Evolutionary conservation across 345 rosid species (phyloP).

Genomic region (Cardamine chenopodiifolia): DNA sequence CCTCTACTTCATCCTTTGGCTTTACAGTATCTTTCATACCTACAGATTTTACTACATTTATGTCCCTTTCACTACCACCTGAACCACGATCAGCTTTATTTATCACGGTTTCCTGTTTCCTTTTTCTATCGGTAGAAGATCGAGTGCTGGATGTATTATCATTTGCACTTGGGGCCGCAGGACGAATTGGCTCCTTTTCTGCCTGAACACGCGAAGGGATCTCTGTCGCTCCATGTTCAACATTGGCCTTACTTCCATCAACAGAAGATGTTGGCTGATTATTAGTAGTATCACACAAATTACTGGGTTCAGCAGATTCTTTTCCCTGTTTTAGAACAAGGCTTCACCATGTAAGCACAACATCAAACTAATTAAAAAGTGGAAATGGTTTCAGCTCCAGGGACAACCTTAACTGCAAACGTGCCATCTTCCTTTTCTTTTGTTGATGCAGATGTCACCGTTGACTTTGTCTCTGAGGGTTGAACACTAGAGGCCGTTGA

Average conservation of each 20-base stretch:
- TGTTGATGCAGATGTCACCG: conserved; percentile 40
- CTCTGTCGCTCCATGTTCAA: conserved; percentile 36
- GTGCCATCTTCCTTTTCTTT: conserved; percentile 40
- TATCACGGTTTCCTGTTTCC: conserved; percentile 25
- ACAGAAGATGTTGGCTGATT: conserved; percentile 41
- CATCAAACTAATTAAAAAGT: conserved; percentile 17
- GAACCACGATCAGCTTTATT: conserved; percentile 32
- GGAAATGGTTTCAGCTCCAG: neutral
- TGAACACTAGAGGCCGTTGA: conserved; percentile 36
- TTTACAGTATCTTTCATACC: conserved; percentile 15
- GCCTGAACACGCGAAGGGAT: conserved; percentile 37
- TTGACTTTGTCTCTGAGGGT: conserved; percentile 43
- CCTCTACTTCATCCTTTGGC: conserved; percentile 37
- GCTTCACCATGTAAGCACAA: conserved; percentile 29
- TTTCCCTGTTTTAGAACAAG: conserved; percentile 32
- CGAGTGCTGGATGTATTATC: conserved; percentile 34
- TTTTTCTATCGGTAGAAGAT: conserved; percentile 38
- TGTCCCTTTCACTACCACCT: conserved; percentile 31
- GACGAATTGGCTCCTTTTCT: conserved; percentile 31
- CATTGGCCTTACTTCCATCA: conserved; percentile 34
- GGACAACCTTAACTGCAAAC: conserved; percentile 45
- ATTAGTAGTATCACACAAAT: conserved; percentile 22
- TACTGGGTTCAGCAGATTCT: conserved; percentile 36
- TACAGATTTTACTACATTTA: conserved; percentile 7
- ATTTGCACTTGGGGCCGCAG: conserved; percentile 36